Conservation (phyloP, 495 filamentous ascomycete genomes). For the Tuber umbilicatum region DNA sequence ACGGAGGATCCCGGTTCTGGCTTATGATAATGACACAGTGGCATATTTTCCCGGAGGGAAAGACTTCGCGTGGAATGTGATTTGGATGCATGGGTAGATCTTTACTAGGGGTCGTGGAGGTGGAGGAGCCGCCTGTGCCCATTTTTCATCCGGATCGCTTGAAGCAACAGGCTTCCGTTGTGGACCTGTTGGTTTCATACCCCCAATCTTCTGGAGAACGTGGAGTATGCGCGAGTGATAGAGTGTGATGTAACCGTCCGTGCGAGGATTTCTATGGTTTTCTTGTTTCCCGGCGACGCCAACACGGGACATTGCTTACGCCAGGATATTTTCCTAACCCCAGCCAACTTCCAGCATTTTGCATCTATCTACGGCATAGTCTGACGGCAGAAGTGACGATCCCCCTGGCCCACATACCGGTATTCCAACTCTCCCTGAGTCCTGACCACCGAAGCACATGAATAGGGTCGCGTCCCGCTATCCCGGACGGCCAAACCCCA, state of each 20-base stretch:
- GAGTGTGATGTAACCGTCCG: background rate
- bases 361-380: background rate
- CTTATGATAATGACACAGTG: background rate
- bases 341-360: background rate
- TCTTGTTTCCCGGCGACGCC: background rate
- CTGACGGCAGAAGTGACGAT: background rate
- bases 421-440: background rate
- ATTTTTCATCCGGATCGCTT: background rate
- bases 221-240: background rate
- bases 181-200: background rate
- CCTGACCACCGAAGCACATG: background rate
- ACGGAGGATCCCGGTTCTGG: background rate
- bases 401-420: background rate
- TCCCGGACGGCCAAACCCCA: background rate
- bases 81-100: background rate
- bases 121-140: background rate
- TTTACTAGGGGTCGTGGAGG: background rate
- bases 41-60: background rate
- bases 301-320: background rate
- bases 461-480: background rate
- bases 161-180: background rate
- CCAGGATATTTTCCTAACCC: background rate
- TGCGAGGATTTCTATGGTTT: background rate
- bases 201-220: background rate
- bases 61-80: background rate